These are phyloP conservation scores for Solanum medicagineum DNA, from an alignment of 257 asterid species.

Conservation along the genomic window DNA sequence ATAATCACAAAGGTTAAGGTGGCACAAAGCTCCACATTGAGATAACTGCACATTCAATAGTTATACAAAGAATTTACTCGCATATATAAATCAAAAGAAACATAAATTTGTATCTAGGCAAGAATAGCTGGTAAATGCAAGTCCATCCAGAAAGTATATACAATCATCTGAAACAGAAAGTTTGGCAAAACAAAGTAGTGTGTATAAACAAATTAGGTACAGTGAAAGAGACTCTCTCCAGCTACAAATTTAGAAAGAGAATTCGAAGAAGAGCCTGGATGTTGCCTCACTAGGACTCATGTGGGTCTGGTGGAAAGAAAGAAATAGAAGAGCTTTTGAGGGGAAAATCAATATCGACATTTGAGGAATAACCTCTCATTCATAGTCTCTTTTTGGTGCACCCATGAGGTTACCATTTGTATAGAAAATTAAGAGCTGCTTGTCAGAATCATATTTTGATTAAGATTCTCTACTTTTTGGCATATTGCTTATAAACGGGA, in stretches of 20 bases:
- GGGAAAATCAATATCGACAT: neutral
- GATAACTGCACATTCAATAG: neutral
- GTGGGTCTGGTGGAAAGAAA: neutral
- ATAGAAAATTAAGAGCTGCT: neutral
- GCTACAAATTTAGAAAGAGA: neutral
- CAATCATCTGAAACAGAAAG: neutral
- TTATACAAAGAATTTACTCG: neutral
- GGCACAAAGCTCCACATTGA: neutral
- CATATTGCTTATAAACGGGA: neutral
- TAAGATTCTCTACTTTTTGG: neutral
- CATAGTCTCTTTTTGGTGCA: neutral
- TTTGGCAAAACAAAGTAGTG: neutral
- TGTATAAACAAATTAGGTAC: neutral
- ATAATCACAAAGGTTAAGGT: neutral
- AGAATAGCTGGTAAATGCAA: neutral
- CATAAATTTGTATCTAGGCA: neutral
- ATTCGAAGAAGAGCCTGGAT: neutral
- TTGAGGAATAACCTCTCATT: neutral
- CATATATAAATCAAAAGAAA: neutral
- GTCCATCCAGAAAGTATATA: neutral
- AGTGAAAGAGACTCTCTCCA: neutral
- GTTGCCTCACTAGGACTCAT: neutral
- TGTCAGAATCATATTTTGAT: neutral
- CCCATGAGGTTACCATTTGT: neutral
- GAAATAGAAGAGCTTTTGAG: neutral